phyloP scores from a whole-genome alignment of 1,139 yeast genomes.

The Taphrina deformans region DNA sequence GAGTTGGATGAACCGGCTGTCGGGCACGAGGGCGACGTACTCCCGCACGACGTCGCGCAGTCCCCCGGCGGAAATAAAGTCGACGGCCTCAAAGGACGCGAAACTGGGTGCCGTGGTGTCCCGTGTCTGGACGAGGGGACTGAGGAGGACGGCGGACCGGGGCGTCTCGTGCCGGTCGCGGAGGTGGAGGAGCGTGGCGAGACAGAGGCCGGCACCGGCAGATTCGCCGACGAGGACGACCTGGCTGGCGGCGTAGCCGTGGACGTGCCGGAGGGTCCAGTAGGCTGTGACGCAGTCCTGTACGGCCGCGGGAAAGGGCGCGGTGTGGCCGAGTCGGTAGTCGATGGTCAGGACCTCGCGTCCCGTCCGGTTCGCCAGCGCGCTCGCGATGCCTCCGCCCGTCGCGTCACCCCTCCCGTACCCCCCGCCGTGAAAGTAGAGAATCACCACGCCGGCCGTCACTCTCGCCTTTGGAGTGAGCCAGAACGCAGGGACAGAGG shows the following conservation, averaged over 20 bases:
- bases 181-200: slow-evolving; percentile 12
- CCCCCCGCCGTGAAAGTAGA: slow-evolving; percentile 17
- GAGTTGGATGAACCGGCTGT: slow-evolving; percentile 18
- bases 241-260: not conserved
- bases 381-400: slow-evolving; percentile 12
- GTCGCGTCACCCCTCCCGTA: slow-evolving; percentile 18
- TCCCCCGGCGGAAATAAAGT: slow-evolving; percentile 2
- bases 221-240: slow-evolving; percentile 7
- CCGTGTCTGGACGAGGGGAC: slow-evolving; percentile 15
- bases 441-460: not conserved
- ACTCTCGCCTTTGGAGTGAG: slow-evolving; percentile 3
- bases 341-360: slow-evolving; percentile 4
- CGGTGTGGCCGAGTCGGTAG: slow-evolving; percentile 15
- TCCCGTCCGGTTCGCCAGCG: not conserved
- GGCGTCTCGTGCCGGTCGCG: not conserved
- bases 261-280: not conserved
- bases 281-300: slow-evolving; percentile 25
- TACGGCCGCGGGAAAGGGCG: slow-evolving; percentile 20
- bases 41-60: not conserved
- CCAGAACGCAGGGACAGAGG: slow-evolving; percentile 11
- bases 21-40: not conserved
- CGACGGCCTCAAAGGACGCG: not conserved
- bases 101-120: not conserved
- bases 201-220: slow-evolving; percentile 13
- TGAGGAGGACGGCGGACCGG: not conserved